A percentile compares a stretch with the other conserved stretches of the same genome.
phyloP scores from a whole-genome alignment of 257 asterid species.

The Echium plantagineum region DNA sequence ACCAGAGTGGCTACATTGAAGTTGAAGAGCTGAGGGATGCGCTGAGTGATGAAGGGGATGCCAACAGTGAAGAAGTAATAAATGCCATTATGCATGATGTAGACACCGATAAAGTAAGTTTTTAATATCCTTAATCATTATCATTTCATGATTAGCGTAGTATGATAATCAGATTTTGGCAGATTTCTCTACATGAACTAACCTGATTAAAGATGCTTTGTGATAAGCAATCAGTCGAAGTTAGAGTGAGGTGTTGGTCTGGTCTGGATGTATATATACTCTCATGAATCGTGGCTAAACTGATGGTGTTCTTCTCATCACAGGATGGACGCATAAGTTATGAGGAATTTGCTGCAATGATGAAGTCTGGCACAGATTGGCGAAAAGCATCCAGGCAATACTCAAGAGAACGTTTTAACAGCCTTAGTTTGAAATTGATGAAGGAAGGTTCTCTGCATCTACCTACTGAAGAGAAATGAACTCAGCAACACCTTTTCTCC shows the following conservation, averaged over 20 bases:
- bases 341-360: constrained; percentile 70
- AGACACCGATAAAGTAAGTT: constrained; percentile 63
- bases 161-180: neutral
- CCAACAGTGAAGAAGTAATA: constrained; percentile 48
- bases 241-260: too few species aligned
- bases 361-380: constrained; percentile 90
- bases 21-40: constrained; percentile 63
- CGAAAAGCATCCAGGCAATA: constrained; percentile 71
- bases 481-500: neutral
- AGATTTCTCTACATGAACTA: neutral
- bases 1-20: constrained; percentile 54
- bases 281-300: neutral
- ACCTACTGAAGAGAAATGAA: constrained; percentile 27
- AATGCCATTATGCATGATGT: constrained; percentile 72
- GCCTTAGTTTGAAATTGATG: constrained; percentile 61
- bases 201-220: neutral
- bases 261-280: too few species aligned
- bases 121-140: too few species aligned
- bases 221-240: neutral
- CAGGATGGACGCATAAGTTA: constrained; percentile 74
- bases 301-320: neutral
- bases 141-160: neutral
- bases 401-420: constrained; percentile 58
- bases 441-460: constrained; percentile 49
- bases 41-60: constrained; percentile 45